These are phyloP conservation scores for Prillingera fragicola DNA, from an alignment of 1,284 basidiomycete species.

Conservation along the genomic window DNA sequence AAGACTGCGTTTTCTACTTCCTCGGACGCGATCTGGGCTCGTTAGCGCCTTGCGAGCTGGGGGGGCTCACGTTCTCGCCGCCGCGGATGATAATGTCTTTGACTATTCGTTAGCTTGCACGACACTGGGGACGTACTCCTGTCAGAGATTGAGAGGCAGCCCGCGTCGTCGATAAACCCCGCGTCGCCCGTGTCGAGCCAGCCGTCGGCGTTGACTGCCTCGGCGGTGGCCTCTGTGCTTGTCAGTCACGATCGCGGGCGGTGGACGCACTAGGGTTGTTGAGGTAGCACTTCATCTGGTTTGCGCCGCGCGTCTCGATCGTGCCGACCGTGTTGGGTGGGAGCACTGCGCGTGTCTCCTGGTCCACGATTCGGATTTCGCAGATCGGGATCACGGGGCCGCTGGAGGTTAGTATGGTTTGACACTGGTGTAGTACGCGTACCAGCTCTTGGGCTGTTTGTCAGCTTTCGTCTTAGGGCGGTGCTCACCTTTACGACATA, in stretches of 20 bases:
- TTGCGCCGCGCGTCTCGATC: conserved; percentile 34
- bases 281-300: conserved; percentile 41
- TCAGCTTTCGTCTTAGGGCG: too few relatives aligned
- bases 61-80: conserved; percentile 28
- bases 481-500: conserved; percentile 30
- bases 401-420: background rate
- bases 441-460: conserved; percentile 9
- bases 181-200: conserved; percentile 45
- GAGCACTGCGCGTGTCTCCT: conserved; percentile 20
- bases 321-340: conserved; percentile 25
- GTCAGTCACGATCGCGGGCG: background rate
- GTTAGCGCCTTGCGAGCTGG: background rate
- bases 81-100: conserved; percentile 40
- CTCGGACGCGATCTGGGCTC: conserved; percentile 30
- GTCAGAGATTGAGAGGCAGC: conserved; percentile 39
- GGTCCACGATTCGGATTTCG: conserved; percentile 35
- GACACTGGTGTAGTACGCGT: too few relatives aligned
- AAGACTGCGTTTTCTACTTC: conserved; percentile 44
- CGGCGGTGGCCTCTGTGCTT: conserved; percentile 8
- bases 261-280: background rate
- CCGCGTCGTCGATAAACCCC: conserved; percentile 34
- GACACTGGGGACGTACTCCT: conserved; percentile 6
- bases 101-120: background rate
- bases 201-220: conserved; percentile 27
- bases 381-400: conserved; percentile 34